These are phyloP conservation scores for Pseudevernia furfuracea DNA, from an alignment of 495 filamentous ascomycete genomes.

Conservation along the genomic window DNA sequence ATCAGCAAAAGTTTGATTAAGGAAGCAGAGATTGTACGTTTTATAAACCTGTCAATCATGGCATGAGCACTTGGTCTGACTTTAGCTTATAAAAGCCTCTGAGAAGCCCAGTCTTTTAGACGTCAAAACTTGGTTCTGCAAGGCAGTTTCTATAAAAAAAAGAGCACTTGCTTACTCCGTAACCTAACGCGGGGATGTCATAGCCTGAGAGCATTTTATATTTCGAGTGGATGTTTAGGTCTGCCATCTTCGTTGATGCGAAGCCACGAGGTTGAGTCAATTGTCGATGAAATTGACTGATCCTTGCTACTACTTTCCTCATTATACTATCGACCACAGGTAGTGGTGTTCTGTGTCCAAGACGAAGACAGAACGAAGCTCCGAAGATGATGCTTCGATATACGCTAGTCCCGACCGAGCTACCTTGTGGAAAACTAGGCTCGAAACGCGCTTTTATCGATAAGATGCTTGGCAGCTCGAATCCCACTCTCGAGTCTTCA, in stretches of 20 bases:
- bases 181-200: slow-evolving; percentile 64
- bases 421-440: neutral
- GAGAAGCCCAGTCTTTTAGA: neutral
- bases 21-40: slow-evolving; percentile 44
- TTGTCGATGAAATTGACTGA: slow-evolving; percentile 5
- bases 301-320: slow-evolving; percentile 11
- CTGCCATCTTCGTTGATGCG: slow-evolving; percentile 42
- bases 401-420: neutral
- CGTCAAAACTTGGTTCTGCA: neutral
- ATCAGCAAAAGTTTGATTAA: slow-evolving; percentile 12
- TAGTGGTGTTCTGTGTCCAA: neutral
- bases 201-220: slow-evolving; percentile 67
- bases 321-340: neutral
- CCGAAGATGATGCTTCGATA: neutral
- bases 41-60: slow-evolving; percentile 54
- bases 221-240: slow-evolving; percentile 53
- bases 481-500: neutral
- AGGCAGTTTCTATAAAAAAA: neutral
- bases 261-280: slow-evolving; percentile 2
- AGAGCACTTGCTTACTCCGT: neutral
- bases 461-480: slow-evolving; percentile 2
- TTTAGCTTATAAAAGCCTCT: neutral
- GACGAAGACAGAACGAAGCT: neutral
- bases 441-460: slow-evolving; percentile 5
- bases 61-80: neutral